Base-by-base conservation (phyloP, 805 yeast genomes). In the Ogataea glucozyma region DNA sequence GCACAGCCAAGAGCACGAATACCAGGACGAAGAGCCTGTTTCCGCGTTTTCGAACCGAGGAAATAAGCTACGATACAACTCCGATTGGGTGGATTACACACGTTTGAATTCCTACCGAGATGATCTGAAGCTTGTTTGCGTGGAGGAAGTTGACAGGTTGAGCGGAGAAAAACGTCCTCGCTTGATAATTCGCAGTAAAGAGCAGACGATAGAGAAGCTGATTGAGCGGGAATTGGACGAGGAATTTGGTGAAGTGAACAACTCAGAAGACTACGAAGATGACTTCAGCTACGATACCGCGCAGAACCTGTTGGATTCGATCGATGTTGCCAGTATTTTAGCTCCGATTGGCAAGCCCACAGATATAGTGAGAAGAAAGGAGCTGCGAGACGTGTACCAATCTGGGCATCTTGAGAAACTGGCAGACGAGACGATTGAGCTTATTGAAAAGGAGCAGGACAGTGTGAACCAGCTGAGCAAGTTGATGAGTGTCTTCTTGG, bases 261-360 rank as follows among this genome's bases (percentile, higher is more conserved):
- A 47, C 22, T 56, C 50, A 5, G 47, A 37, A 18, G 51, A 52
- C 14, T 52, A 58, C 14, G 43, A 40, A 9, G 54, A 54, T 8
- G 57, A 56, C 12, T n/a, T n/a, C n/a, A 51, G 44, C 4, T 54
- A 50, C 17, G 42, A 43, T 20, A 48, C 52, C 22, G 73, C 67
- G 4, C 67, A 66, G 20, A 72, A 72, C 43, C 67, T 80, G 12
- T 72, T 81, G 51, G 60, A 63, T 6, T 69, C 73, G 3, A 70
- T 82, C 1, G 74, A 80, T 52, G 60, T 83, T 2, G 76, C 74
- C 21, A 69, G 81, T 32, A 70, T 89, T 14, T 66, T 93, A 46
- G 78, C 83, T 4, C 97, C 98, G 0, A 78, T 93, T 11, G 71
- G 79, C 7, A 85, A 86, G 44, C 93, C 97, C 0, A 72, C 86